Base-by-base conservation (phyloP, 2,329 filamentous ascomycete genomes). In the Purpureocillium takamizusanense region DNA sequence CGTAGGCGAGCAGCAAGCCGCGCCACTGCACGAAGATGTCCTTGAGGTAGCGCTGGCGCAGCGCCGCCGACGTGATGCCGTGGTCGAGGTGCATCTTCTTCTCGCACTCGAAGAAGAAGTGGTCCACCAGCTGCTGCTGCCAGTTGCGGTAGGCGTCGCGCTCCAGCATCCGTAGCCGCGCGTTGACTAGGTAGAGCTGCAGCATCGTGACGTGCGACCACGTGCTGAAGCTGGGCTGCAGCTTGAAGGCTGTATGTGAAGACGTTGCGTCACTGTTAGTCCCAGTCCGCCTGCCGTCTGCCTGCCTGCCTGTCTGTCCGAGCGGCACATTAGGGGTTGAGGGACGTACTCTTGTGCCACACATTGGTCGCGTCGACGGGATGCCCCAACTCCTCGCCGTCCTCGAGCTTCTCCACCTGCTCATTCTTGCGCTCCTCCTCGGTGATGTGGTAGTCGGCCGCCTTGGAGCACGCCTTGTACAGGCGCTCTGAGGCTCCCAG, bases 161-260 rank as follows among this genome's bases (percentile, higher is more conserved):
- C 16, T 86, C 81, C 50, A 95, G 77, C 60, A 81, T 81, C 47
- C 92, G 84, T 51, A 95, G 69, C 40, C 89, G 83, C 34, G 86
- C 83, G 39, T 86, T 84, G 42, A 97, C 64, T 42, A 95, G 75
- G 69, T 95, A 97, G 74, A 98, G 84, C 69, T 98, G 90, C 42
- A 98, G 74, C 72, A 95, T 94, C 28, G 89, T 92, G 33, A 97
- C 82, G 62, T 97, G 89, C 15, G 88, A 86, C 92, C 92, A 98
- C 40, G 86, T 90, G 56, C 82, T 89, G 62, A 98, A 98, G 0
- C 88, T 97, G 1, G 88, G 86, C 25, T 76, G 72, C 14, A 98
- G 76, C 18, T 76, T 76, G 46, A 95, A 77, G 37, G 81, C 86
- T 94, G 52, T 38, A 4, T 14, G 23, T 10, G 4, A 13, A 14